phyloP scores from a whole-genome alignment of 2,329 filamentous ascomycete genomes.

The Botryotinia narcissicola region DNA sequence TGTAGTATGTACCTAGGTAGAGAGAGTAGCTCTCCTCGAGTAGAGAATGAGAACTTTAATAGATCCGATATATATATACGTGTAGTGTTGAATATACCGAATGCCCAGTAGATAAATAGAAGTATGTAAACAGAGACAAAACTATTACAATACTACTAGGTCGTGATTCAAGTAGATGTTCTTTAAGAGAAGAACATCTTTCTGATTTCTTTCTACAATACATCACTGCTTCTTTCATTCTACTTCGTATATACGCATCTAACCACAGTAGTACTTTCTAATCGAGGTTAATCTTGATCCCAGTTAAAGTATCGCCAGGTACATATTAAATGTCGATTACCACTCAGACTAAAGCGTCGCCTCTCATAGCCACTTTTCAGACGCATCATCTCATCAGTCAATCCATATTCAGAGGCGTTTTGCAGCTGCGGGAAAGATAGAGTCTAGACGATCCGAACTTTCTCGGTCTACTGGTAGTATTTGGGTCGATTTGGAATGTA shows the following conservation, averaged over 20 bases:
- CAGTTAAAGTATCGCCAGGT: not conserved
- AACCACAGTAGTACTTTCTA: not conserved
- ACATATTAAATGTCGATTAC: not conserved
- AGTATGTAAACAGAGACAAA: not conserved
- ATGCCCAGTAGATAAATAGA: too few species aligned
- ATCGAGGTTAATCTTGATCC: not conserved
- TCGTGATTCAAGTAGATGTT: not conserved
- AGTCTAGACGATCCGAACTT: not conserved
- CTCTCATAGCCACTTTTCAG: constrained; percentile 5
- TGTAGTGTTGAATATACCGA: too few species aligned
- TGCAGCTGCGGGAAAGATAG: not conserved
- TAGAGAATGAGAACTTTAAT: too few species aligned
- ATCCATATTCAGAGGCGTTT: not conserved
- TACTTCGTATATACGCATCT: not conserved
- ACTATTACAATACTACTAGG: not conserved
- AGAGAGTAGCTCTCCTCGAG: not conserved
- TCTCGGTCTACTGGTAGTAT: not conserved
- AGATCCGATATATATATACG: not conserved
- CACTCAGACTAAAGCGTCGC: not conserved
- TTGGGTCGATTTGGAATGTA: not conserved
- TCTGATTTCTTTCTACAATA: not conserved
- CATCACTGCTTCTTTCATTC: not conserved
- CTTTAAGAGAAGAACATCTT: not conserved
- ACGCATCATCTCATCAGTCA: not conserved
- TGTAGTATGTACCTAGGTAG: not conserved